Base-by-base conservation (phyloP, 495 filamentous ascomycete species). In the Lasiosphaeriaceae sp. region DNA sequence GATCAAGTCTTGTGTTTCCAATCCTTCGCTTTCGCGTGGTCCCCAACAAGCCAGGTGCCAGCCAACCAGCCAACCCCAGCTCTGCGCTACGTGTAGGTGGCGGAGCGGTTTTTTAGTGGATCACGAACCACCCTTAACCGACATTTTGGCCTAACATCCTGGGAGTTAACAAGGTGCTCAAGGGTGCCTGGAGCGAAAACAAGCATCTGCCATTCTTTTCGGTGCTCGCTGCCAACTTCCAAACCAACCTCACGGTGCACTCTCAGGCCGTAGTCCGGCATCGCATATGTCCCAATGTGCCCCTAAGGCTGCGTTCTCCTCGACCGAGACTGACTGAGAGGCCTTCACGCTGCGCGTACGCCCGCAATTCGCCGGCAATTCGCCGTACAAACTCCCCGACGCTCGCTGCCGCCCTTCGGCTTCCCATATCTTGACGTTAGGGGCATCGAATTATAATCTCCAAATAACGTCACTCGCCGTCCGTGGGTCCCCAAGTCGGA, bases 401-500 rank as follows among this genome's bases (percentile, higher is more conserved):
- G 39, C 14, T 17, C 16, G 39, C 16, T 5, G 3, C 9, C 14
- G 8, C n/a, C 9, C 16, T 43, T 14, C n/a, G 8, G 8, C 39
- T n/a, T 17, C 14, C 9, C 4, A 43, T 2, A 4, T 14, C 16
- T n/a, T 43, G 7, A 11, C 16, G 22, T 12, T 16, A 50, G 55
- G 58, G 58, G 52, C 44, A 50, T 46, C 57, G 19, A 37, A 55
- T n/a, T 29, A 41, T 39, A 24, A 50, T 47, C 53, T 51, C 47
- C 58, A 56, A 63, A 66, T 64, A 64, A 60, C 66, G 61, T 66
- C 66, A 68, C 63, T 52, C 49, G 29, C 63, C 57, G 47, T 50
- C 46, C 44, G 47, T 52, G 6, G 12, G 41, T 52, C 41, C 23
- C 48, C 54, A 55, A 52, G 56, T 57, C 63, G 58, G 60, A 55